phyloP scores from a whole-genome alignment of 2,329 filamentous ascomycete genomes.

The Ophiostoma piceae region DNA sequence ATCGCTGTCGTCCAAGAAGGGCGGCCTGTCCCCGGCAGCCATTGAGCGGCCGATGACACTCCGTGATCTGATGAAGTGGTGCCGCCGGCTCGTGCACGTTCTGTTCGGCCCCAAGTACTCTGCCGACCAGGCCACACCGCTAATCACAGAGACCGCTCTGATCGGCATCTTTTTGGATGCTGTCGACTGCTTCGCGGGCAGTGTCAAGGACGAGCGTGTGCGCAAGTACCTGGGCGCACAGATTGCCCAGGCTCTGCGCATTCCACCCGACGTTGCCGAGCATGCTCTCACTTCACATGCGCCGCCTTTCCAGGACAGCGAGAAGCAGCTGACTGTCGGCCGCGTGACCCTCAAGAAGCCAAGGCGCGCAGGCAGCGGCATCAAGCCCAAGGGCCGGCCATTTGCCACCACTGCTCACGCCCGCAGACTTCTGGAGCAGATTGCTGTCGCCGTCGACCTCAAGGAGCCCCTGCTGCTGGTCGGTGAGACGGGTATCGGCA shows the following conservation, averaged over 20 bases:
- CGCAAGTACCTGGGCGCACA: constrained; percentile 57
- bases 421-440: constrained; percentile 77
- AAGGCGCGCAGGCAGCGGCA: constrained; percentile 37
- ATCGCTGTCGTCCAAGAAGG: constrained; percentile 27
- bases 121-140: constrained; percentile 41
- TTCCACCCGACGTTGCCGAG: constrained; percentile 74
- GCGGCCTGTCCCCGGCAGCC: constrained; percentile 32
- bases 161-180: constrained; percentile 92
- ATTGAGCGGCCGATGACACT: constrained; percentile 49
- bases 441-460: constrained; percentile 73
- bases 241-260: constrained; percentile 81
- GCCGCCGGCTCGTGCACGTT: constrained; percentile 64
- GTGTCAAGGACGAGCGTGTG: constrained; percentile 61
- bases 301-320: constrained; percentile 61
- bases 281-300: constrained; percentile 71
- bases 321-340: constrained; percentile 57
- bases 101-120: constrained; percentile 38
- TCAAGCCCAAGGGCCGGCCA: constrained; percentile 44
- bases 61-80: constrained; percentile 85
- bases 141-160: constrained; percentile 63
- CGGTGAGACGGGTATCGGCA: constrained; percentile 98
- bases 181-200: constrained; percentile 84
- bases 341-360: constrained; percentile 58
- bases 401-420: constrained; percentile 90
- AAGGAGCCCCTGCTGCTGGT: constrained; percentile 89